phyloP scores from a whole-genome alignment of 164 flowering plant species.

The Macadamia tetraphylla region DNA sequence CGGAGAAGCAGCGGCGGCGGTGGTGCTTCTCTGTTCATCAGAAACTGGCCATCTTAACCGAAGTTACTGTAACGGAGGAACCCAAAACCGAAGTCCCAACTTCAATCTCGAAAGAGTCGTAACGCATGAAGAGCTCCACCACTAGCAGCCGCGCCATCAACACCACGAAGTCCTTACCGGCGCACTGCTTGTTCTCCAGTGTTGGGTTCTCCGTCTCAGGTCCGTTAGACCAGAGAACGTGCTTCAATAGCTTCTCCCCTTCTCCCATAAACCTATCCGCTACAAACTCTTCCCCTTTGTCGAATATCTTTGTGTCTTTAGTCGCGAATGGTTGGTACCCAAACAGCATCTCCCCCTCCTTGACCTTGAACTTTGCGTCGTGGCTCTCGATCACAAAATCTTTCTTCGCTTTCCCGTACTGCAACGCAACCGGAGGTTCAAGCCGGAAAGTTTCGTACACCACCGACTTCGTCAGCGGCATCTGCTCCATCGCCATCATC shows the following conservation, averaged over 20 bases:
- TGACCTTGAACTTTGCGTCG: slow-evolving; percentile 34
- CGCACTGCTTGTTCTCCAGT: slow-evolving; percentile 67
- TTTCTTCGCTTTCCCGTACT: slow-evolving; percentile 25
- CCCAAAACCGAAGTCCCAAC: slow-evolving; percentile 46
- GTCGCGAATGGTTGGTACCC: slow-evolving; percentile 88
- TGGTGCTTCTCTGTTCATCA: slow-evolving; percentile 4
- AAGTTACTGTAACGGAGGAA: slow-evolving; percentile 39
- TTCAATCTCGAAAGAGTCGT: slow-evolving; percentile 67
- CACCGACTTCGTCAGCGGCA: slow-evolving; percentile 24
- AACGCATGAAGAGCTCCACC: slow-evolving; percentile 63
- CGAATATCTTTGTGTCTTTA: slow-evolving; percentile 58
- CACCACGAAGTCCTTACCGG: slow-evolving; percentile 76
- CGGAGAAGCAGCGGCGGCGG: background rate
- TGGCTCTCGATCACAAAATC: slow-evolving; percentile 27
- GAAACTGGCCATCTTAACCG: slow-evolving; percentile 50
- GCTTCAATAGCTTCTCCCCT: slow-evolving; percentile 56
- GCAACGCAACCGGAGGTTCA: slow-evolving; percentile 28
- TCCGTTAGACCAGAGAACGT: slow-evolving; percentile 84
- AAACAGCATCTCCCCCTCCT: slow-evolving; percentile 62
- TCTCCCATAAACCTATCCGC: slow-evolving; percentile 66
- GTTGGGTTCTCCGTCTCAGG: slow-evolving; percentile 58
- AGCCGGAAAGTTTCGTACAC: slow-evolving; percentile 27
- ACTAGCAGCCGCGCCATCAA: slow-evolving; percentile 49
- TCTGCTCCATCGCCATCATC: slow-evolving; percentile 20
- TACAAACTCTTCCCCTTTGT: slow-evolving; percentile 60